phyloP scores from a whole-genome alignment of 768 basidiomycete species.

The Lyophyllum semitale region DNA sequence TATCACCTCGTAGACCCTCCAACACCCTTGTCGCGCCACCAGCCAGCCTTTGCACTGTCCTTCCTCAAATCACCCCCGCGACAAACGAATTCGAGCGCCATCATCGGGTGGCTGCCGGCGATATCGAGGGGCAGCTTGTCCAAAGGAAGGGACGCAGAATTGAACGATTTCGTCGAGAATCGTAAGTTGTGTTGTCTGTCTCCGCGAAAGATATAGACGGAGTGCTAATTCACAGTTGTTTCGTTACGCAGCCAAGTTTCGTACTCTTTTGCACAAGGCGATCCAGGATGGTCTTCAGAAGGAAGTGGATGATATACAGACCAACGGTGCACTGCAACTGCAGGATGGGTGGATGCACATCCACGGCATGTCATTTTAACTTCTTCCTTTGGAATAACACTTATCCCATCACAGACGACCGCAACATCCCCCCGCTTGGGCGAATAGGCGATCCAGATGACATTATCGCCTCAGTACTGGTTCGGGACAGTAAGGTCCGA shows the following conservation, averaged over 20 bases:
- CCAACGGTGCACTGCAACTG: slow-evolving; percentile 62
- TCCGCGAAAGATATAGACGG: not conserved
- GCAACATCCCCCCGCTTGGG: slow-evolving; percentile 74
- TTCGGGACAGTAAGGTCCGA: slow-evolving; percentile 65
- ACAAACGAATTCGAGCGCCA: slow-evolving; percentile 44
- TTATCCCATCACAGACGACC: slow-evolving; percentile 49
- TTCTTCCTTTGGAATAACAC: slow-evolving; percentile 4
- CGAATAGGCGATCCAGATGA: slow-evolving; percentile 85
- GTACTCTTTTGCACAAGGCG: slow-evolving; percentile 59
- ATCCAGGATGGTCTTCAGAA: slow-evolving; percentile 56
- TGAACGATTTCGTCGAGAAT: slow-evolving; percentile 76
- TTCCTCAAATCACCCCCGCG: slow-evolving; percentile 54
- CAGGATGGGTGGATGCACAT: slow-evolving; percentile 89
- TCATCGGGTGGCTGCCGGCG: slow-evolving; percentile 77
- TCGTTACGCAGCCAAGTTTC: slow-evolving; percentile 52
- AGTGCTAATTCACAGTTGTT: not conserved
- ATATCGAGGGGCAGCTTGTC: slow-evolving; percentile 18
- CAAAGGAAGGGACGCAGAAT: slow-evolving; percentile 41
- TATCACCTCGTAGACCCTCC: slow-evolving; percentile 67
- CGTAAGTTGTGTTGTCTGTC: slow-evolving; percentile 44
- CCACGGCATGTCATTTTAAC: slow-evolving; percentile 40
- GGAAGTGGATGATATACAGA: slow-evolving; percentile 65
- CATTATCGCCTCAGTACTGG: slow-evolving; percentile 76
- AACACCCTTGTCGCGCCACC: slow-evolving; percentile 41
- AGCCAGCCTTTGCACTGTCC: slow-evolving; percentile 65